phyloP scores from a whole-genome alignment of 2,329 filamentous ascomycete species.

The Chalaropsis thielavioides region DNA sequence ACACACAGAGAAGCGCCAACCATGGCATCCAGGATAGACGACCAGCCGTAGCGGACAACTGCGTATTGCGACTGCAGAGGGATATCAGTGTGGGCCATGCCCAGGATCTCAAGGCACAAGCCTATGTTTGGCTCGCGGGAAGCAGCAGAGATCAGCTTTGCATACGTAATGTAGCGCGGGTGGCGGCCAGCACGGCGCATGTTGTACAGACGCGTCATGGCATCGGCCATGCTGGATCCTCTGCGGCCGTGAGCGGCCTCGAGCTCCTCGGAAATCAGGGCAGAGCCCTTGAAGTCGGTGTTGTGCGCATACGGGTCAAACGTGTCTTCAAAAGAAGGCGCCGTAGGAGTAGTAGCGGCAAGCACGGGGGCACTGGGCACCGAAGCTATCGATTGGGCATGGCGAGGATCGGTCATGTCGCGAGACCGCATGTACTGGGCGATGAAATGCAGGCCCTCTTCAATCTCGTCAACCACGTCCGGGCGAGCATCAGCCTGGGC shows the following conservation, averaged over 20 bases:
- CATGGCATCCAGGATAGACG: slow-evolving; percentile 92
- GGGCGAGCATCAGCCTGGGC: slow-evolving; percentile 30
- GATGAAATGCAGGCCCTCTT: slow-evolving; percentile 66
- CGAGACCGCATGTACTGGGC: slow-evolving; percentile 43
- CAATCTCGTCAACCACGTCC: slow-evolving; percentile 62
- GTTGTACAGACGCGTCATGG: slow-evolving; percentile 72
- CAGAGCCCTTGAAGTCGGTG: slow-evolving; percentile 87
- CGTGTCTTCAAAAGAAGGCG: slow-evolving; percentile 54
- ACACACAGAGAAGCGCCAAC: slow-evolving; percentile 77
- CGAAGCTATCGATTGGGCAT: slow-evolving; percentile 27
- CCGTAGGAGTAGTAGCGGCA: slow-evolving; percentile 27
- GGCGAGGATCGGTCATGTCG: slow-evolving; percentile 41
- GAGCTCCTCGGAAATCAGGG: slow-evolving; percentile 75
- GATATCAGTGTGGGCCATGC: slow-evolving; percentile 78
- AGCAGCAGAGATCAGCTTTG: slow-evolving; percentile 83
- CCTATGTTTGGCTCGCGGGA: slow-evolving; percentile 72
- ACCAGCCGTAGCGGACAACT: slow-evolving; percentile 87
- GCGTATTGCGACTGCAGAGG: slow-evolving; percentile 73
- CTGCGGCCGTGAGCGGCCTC: slow-evolving; percentile 65
- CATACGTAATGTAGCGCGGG: slow-evolving; percentile 90
- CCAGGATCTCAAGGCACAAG: slow-evolving; percentile 71
- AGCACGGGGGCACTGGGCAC: slow-evolving; percentile 21
- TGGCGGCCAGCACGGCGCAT: slow-evolving; percentile 86
- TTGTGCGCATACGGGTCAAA: slow-evolving; percentile 83
- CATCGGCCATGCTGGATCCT: slow-evolving; percentile 62